A percentile compares a stretch with the other conserved stretches of the same genome.
These are phyloP conservation scores for Aphanomyces stellatus DNA, from an alignment of 352 stramenopile genomes.

Conservation along the genomic window DNA sequence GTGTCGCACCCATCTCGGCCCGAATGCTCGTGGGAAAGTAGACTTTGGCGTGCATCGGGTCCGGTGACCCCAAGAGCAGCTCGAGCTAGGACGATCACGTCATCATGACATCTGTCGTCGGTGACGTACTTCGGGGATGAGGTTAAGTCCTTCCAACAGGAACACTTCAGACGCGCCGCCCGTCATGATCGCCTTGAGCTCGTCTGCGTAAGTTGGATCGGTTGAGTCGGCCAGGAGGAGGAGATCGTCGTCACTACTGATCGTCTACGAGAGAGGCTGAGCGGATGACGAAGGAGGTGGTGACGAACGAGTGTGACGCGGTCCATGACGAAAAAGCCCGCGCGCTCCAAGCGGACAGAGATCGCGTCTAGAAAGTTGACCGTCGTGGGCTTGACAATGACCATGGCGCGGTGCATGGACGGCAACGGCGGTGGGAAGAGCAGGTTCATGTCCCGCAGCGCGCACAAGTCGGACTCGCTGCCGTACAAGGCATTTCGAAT, in stretches of 20 bases:
- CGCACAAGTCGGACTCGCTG: constrained; percentile 43
- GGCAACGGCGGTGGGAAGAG: constrained; percentile 34
- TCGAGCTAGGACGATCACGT: not conserved
- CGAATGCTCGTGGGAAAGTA: constrained; percentile 47
- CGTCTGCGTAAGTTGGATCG: not conserved
- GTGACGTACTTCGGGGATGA: constrained; percentile 29
- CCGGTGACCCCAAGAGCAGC: constrained; percentile 31
- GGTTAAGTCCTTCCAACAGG: constrained; percentile 38
- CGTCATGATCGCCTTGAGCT: not conserved
- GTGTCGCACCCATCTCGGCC: constrained; percentile 22
- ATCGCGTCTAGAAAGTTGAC: constrained; percentile 2
- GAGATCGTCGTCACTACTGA: not conserved
- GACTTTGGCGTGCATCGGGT: constrained; percentile 24
- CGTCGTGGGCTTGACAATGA: constrained; percentile 30
- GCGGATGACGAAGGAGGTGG: too few relatives aligned
- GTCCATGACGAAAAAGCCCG: constrained; percentile 13
- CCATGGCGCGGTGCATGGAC: constrained; percentile 29
- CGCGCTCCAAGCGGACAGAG: constrained; percentile 2
- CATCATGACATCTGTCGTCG: not conserved
- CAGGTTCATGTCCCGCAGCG: constrained; percentile 49
- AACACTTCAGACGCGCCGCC: constrained; percentile 16
- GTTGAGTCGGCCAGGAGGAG: not conserved
- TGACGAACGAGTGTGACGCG: too few relatives aligned
- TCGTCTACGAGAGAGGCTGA: not conserved
- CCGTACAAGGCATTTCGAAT: constrained; percentile 59